A percentile compares a stretch with the other conserved stretches of the same genome.
These are phyloP conservation scores for Cairneyella variabilis DNA, from an alignment of 495 filamentous ascomycete genomes.

Conservation along the genomic window DNA sequence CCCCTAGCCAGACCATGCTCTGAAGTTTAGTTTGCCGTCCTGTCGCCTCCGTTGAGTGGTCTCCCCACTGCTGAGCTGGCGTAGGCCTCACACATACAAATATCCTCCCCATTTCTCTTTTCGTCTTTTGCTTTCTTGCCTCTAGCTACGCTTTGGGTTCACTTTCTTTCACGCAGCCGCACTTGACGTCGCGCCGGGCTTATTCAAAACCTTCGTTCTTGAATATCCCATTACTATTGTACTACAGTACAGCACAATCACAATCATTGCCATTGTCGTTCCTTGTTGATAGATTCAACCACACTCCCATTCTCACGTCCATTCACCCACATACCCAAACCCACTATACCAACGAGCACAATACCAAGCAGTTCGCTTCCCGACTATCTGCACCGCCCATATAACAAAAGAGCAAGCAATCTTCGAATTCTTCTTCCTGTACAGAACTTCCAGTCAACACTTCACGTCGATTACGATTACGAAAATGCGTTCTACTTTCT, in stretches of 20 bases:
- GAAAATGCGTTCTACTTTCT: conserved; percentile 20
- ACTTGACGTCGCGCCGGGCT: conserved; percentile 19
- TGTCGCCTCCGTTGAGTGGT: not conserved
- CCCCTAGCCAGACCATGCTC: no score
- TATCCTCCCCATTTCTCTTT: not conserved
- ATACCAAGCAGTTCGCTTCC: not conserved
- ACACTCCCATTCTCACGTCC: not conserved
- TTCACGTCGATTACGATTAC: not conserved
- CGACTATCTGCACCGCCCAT: no score
- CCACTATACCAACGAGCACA: not conserved
- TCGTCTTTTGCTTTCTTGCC: not conserved
- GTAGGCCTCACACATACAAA: not conserved
- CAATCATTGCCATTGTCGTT: not conserved
- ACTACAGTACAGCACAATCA: not conserved
- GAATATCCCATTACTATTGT: not conserved
- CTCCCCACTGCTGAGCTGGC: not conserved
- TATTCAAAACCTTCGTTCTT: conserved; percentile 1
- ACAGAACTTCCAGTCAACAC: not conserved
- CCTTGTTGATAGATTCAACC: conserved; percentile 11
- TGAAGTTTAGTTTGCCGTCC: no score
- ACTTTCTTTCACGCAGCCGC: conserved; percentile 13
- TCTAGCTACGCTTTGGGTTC: conserved; percentile 2
- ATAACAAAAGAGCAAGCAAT: not conserved
- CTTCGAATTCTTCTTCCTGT: not conserved
- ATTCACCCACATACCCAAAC: not conserved